These are phyloP conservation scores for Suhomyces sp. DNA, from an alignment of 805 yeast species.

Conservation along the genomic window DNA sequence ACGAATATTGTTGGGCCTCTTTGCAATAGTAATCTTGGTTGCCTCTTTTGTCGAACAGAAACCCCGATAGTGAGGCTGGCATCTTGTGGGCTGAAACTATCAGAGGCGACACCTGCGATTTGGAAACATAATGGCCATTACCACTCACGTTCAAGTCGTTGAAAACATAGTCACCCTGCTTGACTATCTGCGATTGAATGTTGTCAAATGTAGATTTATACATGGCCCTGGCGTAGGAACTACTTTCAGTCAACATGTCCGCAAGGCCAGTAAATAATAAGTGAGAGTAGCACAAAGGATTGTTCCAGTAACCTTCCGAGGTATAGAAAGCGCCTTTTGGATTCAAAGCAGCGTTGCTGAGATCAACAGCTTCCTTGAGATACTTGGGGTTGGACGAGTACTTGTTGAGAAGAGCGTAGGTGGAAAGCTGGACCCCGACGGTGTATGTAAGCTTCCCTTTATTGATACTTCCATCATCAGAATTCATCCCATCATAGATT, in stretches of 20 bases:
- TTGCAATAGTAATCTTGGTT: conserved; percentile 2
- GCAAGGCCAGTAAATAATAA: conserved; percentile 18
- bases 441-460: conserved; percentile 15
- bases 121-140: conserved; percentile 14
- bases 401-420: conserved; percentile 11
- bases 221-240: conserved; percentile 12
- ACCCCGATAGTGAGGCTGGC: no score
- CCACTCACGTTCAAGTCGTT: conserved; percentile 13
- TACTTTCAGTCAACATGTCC: conserved; percentile 11
- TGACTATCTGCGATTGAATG: conserved; percentile 3
- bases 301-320: conserved; percentile 18
- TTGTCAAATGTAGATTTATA: conserved; percentile 15
- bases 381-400: conserved; percentile 7
- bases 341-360: conserved; percentile 12
- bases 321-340: conserved; percentile 12
- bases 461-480: conserved; percentile 7
- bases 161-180: conserved; percentile 15
- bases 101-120: no score
- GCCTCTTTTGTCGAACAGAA: not conserved
- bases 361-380: conserved; percentile 9
- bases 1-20: conserved; percentile 11
- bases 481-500: conserved; percentile 12
- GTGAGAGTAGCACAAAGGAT: conserved; percentile 16
- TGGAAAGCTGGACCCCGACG: conserved; percentile 14
- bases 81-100: no score